Conservation (phyloP, 176 grass and related monocot genomes). For the Elymus sibiricus region DNA sequence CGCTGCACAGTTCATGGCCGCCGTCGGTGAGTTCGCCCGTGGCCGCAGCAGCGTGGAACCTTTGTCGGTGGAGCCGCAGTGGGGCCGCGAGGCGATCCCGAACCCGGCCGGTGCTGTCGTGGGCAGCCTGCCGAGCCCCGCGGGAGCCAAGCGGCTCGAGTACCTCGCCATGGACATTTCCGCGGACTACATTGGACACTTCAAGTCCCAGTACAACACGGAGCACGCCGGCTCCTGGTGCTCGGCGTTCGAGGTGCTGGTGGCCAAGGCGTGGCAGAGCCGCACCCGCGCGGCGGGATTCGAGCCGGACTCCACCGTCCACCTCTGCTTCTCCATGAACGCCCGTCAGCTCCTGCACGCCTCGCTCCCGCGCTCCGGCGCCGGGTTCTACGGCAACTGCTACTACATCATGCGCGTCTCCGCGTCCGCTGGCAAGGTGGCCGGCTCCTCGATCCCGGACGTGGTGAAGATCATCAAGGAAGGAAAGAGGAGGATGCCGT, state of each 20-base stretch:
- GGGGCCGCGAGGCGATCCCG: conserved; percentile 62
- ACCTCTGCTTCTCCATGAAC: conserved; percentile 86
- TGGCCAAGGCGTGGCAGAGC: conserved; percentile 81
- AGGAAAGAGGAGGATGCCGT: conserved; percentile 59
- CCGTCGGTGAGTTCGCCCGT: conserved; percentile 57
- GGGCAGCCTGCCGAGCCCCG: conserved; percentile 42
- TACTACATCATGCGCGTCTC: conserved; percentile 87
- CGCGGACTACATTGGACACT: conserved; percentile 59
- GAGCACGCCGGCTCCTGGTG: conserved; percentile 31
- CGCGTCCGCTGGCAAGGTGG: conserved; percentile 42
- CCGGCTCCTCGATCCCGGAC: conserved; percentile 35
- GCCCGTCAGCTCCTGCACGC: conserved; percentile 53
- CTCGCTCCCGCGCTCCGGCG: conserved; percentile 32
- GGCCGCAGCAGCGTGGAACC: background rate
- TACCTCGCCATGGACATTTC: conserved; percentile 76
- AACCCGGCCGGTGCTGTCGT: conserved; percentile 26
- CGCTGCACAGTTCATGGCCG: conserved; percentile 69
- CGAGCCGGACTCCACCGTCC: conserved; percentile 33
- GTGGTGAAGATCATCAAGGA: conserved; percentile 74
- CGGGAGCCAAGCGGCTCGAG: conserved; percentile 43
- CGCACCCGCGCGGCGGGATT: conserved; percentile 57
- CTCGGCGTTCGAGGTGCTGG: conserved; percentile 81
- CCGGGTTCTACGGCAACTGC: conserved; percentile 79
- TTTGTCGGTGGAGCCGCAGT: conserved; percentile 37
- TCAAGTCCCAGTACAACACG: conserved; percentile 49